These are phyloP conservation scores for Rhizoclosmatium globosum DNA, from an alignment of 192 early-diverging fungal species.

Conservation along the genomic window DNA sequence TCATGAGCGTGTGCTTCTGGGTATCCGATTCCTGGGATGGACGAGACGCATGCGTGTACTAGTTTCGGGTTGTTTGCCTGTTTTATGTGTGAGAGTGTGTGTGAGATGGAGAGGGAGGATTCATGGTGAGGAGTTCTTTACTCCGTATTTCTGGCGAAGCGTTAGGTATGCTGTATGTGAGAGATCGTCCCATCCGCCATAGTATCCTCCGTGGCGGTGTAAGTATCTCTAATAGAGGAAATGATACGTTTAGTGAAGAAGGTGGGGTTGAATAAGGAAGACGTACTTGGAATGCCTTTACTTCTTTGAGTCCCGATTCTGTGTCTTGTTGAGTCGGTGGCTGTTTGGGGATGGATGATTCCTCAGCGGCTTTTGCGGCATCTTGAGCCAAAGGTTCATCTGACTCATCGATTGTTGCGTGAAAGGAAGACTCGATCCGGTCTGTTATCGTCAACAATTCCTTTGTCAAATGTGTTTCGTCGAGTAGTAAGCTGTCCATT, in stretches of 20 bases:
- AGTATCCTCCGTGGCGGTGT: constrained; percentile 39
- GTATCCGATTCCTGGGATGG: constrained; percentile 30
- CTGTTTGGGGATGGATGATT: not conserved
- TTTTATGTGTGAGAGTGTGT: not conserved
- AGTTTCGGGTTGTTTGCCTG: constrained; percentile 29
- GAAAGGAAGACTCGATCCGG: not conserved
- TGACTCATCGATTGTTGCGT: not conserved
- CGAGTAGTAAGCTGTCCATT: constrained; percentile 16
- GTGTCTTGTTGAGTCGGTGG: not conserved
- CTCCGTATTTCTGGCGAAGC: constrained; percentile 43
- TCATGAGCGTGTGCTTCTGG: constrained; percentile 32
- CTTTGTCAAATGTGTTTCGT: constrained; percentile 20
- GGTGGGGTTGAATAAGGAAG: not conserved
- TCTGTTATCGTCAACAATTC: not conserved
- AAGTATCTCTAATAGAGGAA: constrained; percentile 35
- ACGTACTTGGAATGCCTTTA: constrained; percentile 33
- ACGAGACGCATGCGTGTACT: constrained; percentile 29
- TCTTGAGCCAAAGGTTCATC: not conserved
- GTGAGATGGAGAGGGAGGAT: too few species aligned
- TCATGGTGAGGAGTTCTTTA: not conserved
- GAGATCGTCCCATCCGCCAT: constrained; percentile 54
- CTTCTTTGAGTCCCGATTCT: not conserved
- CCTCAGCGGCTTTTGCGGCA: not conserved
- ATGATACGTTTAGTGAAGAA: not conserved
- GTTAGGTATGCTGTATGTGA: constrained; percentile 45